Evolutionary conservation across 139 green algal species (phyloP), one percentile per base, ranked within the genome.

Genomic region (Dunaliella sp.): DNA sequence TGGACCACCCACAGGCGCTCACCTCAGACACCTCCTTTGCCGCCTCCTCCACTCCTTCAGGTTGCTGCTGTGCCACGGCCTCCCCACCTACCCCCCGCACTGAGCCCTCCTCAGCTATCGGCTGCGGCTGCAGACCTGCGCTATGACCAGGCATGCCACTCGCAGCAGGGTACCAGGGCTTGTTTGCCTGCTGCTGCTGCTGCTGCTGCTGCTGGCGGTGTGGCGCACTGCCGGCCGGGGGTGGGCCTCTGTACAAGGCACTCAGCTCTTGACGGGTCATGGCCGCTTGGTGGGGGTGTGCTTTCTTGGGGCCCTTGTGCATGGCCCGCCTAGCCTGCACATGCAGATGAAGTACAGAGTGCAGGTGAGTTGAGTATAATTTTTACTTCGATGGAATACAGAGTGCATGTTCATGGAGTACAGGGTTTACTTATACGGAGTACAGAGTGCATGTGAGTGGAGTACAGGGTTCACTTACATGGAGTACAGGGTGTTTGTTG

Each of bases 261-360:
- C 58, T 79, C 65, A 76, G 58, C 85, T n/a, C 85, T 38, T 77
- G 38, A 16, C 78, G 83, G 12, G 58, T 74, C 59, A 85, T 38
- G 1, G 79, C 59, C 24, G 26, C 84, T 7, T 83, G 75, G 3
- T 34, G 30, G 73, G 84, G 38, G 3, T 21, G 1, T 3, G 84
- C 22, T 38, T 88, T 88, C 0, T 38, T 12, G 7, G 81, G 81
- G 1, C 38, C 86, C 74, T 88, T 88, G 21, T 75, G 34, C 25
- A 88, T 88, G 7, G 86, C 86, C 74, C 48, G 48, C 48, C 48
- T 65, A 16, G 48, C 48, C 48, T 65, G 48, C 16, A 16, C 16
- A 16, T 65, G 48, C n/a, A n/a, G n/a, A n/a, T n/a, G n/a, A n/a
- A n/a, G n/a, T n/a, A n/a, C n/a, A n/a, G n/a, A n/a, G n/a, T n/a